These are phyloP conservation scores for Odonthalia washingtoniensis DNA, from an alignment of 31 red algal species.

Conservation along the genomic window DNA sequence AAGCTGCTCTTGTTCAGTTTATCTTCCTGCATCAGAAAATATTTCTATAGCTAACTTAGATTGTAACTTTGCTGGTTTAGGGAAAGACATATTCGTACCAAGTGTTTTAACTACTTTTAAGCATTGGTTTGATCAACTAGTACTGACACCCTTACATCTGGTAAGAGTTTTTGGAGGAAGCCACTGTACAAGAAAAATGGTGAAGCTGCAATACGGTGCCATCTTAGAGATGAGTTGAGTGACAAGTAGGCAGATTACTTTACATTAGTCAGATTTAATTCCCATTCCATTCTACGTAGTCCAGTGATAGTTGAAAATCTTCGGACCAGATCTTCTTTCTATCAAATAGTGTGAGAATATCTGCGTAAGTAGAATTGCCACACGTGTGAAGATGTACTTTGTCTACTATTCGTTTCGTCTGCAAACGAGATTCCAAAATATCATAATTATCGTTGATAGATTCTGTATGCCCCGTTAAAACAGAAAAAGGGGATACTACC, in stretches of 20 bases:
- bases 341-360: neutral
- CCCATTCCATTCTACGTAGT: neutral
- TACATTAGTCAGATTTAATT: neutral
- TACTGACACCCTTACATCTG: neutral
- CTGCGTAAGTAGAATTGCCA: neutral
- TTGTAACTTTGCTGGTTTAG: neutral
- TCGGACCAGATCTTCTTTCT: no score
- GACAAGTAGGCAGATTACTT: neutral
- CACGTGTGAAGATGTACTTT: no score
- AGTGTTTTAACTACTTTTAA: neutral
- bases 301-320: neutral
- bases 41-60: neutral
- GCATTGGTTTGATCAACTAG: neutral
- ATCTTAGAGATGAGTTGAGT: constrained; percentile 18
- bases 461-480: no score
- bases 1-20: neutral
- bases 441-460: no score
- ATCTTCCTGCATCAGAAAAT: neutral
- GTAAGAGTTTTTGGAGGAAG: neutral
- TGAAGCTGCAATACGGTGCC: neutral
- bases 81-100: neutral
- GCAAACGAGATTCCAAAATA: no score
- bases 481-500: no score
- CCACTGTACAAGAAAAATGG: neutral
- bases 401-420: no score